Evolutionary conservation across 257 asterid genomes (phyloP), one percentile per base, ranked within the genome.

Genomic region (Solanum okadae): DNA sequence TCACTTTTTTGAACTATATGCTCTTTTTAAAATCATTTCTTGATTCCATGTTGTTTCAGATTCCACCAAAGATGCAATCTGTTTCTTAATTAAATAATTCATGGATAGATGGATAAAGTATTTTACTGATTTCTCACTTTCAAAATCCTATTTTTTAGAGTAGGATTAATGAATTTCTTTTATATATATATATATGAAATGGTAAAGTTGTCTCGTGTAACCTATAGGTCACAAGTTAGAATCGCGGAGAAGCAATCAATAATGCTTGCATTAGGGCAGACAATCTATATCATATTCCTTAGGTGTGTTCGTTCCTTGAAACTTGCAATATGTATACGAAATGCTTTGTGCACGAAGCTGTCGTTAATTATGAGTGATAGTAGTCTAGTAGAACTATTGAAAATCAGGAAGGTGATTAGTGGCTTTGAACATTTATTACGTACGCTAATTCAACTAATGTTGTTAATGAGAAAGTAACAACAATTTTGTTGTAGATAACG

Each of bases 241-340:
- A 61, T 22, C 14, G 1, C 4, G 15, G 12, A 23, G 11, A 23
- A 22, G 11, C 15, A 23, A 3, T 0, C 1, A 63, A 0, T 63
- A 63, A 63, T 9, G 20, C 0, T 23, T 23, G 14, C 1, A 23
- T 63, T 63, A 23, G 29, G 31, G 0, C 3, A 63, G 8, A 7
- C 4, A 2, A 0, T 8, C 25, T 20, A 20, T 6, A 56, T 56
- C 4, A 56, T 20, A 20, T 5, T 22, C 1, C 13, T 59, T 59
- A 0, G 2, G 11, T 20, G 27, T 0, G 5, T 8, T 22, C 5
- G 10, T 20, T 59, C 11, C 2, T 20, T 1, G 10, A 0, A 59
- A 59, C 12, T 2, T 59, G 25, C 5, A 3, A 20, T 3, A 9
- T 52, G n/a, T 18, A 22, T 9, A 59, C 1, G 12, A 3, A 8